A percentile compares a stretch with the other conserved stretches of the same genome.
phyloP scores from a whole-genome alignment of 495 filamentous ascomycete genomes.

The Terfezia claveryi region DNA sequence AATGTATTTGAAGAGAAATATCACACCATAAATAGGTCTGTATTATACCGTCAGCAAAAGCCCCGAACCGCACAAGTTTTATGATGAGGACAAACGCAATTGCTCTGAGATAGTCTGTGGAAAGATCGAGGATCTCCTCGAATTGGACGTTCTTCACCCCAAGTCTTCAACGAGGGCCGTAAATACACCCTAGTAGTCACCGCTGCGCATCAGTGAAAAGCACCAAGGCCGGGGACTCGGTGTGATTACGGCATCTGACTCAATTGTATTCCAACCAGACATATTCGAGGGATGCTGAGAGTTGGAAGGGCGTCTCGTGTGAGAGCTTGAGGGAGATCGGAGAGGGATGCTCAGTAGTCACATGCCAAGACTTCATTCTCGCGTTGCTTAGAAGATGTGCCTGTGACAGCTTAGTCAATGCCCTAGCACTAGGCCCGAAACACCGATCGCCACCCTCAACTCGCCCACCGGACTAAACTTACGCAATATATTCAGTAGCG shows the following conservation, averaged over 20 bases:
- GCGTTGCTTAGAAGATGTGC: too few species aligned
- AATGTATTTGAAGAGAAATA: constrained; percentile 98
- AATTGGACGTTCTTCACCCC: constrained; percentile 81
- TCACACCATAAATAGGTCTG: constrained; percentile 81
- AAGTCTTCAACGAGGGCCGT: constrained; percentile 83
- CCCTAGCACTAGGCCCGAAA: too few species aligned
- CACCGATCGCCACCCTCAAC: too few species aligned
- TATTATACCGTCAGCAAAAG: not conserved
- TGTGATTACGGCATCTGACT: constrained; percentile 68
- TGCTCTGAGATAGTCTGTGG: constrained; percentile 59
- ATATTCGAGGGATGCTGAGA: not conserved
- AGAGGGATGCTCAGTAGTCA: too few species aligned
- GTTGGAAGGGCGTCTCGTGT: too few species aligned
- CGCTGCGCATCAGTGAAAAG: too few species aligned
- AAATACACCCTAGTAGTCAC: constrained; percentile 58
- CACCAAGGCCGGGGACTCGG: not conserved
- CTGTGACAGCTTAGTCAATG: too few species aligned
- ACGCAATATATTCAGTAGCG: too few species aligned
- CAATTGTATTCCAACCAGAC: constrained; percentile 54
- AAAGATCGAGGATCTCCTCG: constrained; percentile 83
- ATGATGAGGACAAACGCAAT: constrained; percentile 6
- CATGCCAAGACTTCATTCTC: too few species aligned
- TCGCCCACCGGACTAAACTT: too few species aligned
- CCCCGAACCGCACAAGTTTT: not conserved
- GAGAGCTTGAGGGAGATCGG: too few species aligned